Evolutionary conservation across 2,329 filamentous ascomycete genomes (phyloP).

Genomic region (Beauveria asiatica): DNA sequence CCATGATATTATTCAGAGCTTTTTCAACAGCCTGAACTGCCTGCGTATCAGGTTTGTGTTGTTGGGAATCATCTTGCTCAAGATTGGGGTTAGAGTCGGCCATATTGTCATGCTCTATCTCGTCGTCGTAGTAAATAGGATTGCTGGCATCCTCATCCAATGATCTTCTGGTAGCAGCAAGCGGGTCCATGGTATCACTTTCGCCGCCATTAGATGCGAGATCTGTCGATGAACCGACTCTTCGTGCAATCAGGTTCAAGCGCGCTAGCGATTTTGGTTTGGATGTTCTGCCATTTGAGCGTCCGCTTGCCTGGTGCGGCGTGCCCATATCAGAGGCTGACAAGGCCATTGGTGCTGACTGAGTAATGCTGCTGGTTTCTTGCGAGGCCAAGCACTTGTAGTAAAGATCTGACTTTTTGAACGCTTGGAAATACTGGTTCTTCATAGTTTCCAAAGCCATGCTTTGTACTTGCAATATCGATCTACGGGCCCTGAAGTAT

Average conservation of each 20-base stretch:
- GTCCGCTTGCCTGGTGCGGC: not conserved
- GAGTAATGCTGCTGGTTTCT: conserved; percentile 46
- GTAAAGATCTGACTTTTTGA: conserved; percentile 88
- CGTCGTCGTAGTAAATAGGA: conserved; percentile 74
- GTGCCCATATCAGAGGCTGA: conserved; percentile 13
- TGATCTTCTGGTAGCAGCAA: conserved; percentile 49
- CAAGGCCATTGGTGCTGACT: conserved; percentile 14
- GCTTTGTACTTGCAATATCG: conserved; percentile 75
- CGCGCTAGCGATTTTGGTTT: conserved; percentile 38
- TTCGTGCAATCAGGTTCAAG: conserved; percentile 33
- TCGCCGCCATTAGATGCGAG: conserved; percentile 31
- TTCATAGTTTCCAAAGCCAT: conserved; percentile 78
- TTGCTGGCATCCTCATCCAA: conserved; percentile 51
- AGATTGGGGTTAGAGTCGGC: conserved; percentile 68
- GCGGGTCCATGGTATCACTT: conserved; percentile 30
- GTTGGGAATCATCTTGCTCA: conserved; percentile 52
- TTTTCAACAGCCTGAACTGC: conserved; percentile 91
- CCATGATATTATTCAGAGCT: conserved; percentile 86
- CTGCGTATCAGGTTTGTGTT: conserved; percentile 58
- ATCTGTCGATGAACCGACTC: conserved; percentile 41
- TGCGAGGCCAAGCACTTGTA: conserved; percentile 93
- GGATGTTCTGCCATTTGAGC: conserved; percentile 29
- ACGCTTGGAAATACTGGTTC: conserved; percentile 68
- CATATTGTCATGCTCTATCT: conserved; percentile 62
- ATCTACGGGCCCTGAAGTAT: conserved; percentile 73